phyloP scores from a whole-genome alignment of 306 rosid species.

The Prunus mume region DNA sequence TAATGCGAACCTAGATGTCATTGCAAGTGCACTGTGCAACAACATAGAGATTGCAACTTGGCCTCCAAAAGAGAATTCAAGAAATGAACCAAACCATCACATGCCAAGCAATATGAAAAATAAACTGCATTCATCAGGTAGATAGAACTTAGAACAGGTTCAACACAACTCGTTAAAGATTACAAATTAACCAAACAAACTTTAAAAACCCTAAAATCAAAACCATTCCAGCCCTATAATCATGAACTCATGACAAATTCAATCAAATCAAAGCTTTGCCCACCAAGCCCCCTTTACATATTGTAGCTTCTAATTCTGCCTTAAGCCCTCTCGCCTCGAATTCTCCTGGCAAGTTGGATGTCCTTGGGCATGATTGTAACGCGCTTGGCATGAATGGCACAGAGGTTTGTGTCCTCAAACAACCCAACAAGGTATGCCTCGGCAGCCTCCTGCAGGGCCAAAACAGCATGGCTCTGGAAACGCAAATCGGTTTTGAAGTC shows the following conservation, averaged over 20 bases:
- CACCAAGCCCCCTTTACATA: background rate
- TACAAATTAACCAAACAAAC: background rate
- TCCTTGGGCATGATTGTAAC: constrained; percentile 38
- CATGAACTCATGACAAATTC: background rate
- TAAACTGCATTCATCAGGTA: background rate
- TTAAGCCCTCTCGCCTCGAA: constrained; percentile 36
- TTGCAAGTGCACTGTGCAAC: background rate
- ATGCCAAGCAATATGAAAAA: background rate
- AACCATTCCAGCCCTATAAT: too few relatives aligned
- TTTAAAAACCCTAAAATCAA: background rate
- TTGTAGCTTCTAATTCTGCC: background rate
- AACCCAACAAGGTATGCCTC: constrained; percentile 47
- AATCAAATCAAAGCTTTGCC: constrained; percentile 1
- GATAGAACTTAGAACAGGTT: background rate
- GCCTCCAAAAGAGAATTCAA: too few relatives aligned
- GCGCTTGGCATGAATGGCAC: constrained; percentile 43
- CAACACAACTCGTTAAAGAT: background rate
- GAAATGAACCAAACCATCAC: background rate
- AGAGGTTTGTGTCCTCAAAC: constrained; percentile 45
- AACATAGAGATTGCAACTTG: background rate
- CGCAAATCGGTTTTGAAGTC: constrained; percentile 46
- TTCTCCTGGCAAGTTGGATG: constrained; percentile 45
- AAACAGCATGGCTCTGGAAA: constrained; percentile 45
- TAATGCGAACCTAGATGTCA: background rate
- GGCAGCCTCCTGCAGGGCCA: constrained; percentile 46